Percentiles rank a stretch among this genome's conserved stretches.
These are phyloP conservation scores for Tricholoma bakamatsutake DNA, from an alignment of 768 basidiomycete genomes.

Conservation along the genomic window DNA sequence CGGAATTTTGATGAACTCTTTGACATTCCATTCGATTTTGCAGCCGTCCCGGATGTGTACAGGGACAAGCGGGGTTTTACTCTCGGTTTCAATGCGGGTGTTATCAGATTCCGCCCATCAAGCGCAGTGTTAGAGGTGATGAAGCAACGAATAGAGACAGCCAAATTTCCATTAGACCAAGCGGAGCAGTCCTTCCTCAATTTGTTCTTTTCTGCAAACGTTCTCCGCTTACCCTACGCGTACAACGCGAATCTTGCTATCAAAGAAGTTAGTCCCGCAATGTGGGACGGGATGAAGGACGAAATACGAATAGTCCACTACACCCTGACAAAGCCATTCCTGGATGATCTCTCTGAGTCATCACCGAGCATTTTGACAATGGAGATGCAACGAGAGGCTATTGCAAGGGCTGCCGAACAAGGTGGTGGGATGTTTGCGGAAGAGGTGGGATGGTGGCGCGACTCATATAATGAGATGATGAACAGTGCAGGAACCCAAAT, in stretches of 20 bases:
- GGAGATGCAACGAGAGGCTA: conserved; percentile 17
- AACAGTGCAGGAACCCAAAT: background rate
- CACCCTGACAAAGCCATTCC: conserved; percentile 23
- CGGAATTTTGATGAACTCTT: conserved; percentile 42
- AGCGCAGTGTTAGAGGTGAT: conserved; percentile 23
- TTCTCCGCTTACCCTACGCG: conserved; percentile 29
- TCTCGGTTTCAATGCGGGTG: conserved; percentile 34
- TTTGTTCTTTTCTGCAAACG: conserved; percentile 30
- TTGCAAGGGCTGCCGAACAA: conserved; percentile 13
- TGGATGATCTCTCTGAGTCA: conserved; percentile 19
- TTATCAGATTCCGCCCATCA: conserved; percentile 30
- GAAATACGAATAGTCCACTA: conserved; percentile 35
- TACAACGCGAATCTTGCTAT: conserved; percentile 38
- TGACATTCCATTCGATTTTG: conserved; percentile 33
- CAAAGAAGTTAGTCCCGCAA: conserved; percentile 23
- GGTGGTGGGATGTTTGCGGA: conserved; percentile 22
- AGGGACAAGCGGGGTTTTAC: conserved; percentile 25
- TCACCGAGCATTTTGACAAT: conserved; percentile 15
- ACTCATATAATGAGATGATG: conserved; percentile 25
- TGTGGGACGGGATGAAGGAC: conserved; percentile 28
- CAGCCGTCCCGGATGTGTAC: conserved; percentile 36
- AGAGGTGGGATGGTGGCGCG: conserved; percentile 29
- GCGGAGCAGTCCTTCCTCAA: conserved; percentile 40
- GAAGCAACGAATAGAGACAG: conserved; percentile 20
- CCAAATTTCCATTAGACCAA: conserved; percentile 24